These are phyloP conservation scores for Naganishia vaughanmartiniae DNA, from an alignment of 768 basidiomycete genomes.

Conservation along the genomic window DNA sequence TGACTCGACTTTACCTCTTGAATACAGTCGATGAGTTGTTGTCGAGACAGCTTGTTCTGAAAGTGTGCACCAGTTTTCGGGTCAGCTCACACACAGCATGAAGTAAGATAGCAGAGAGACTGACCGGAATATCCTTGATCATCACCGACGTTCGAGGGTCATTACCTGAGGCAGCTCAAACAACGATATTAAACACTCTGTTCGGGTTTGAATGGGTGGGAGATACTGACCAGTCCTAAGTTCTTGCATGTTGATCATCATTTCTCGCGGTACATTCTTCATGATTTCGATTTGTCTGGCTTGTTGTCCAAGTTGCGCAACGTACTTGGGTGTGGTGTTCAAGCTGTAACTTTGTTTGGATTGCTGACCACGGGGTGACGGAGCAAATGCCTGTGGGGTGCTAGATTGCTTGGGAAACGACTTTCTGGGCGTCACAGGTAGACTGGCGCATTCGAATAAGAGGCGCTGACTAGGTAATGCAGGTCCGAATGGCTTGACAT, in stretches of 20 bases:
- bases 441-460: background rate
- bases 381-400: background rate
- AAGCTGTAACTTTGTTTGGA: conserved; percentile 10
- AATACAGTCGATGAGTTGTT: conserved; percentile 47
- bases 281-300: conserved; percentile 20
- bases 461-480: background rate
- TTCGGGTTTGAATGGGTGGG: too few relatives aligned
- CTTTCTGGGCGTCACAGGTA: conserved; percentile 1
- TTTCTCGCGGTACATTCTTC: conserved; percentile 21
- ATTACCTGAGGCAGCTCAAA: background rate
- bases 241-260: conserved; percentile 4
- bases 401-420: background rate
- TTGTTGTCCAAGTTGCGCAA: background rate
- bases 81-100: background rate
- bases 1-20: conserved; percentile 38
- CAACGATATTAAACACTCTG: too few relatives aligned
- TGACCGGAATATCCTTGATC: conserved; percentile 51
- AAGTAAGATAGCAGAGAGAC: background rate
- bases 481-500: conserved; percentile 11
- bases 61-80: background rate
- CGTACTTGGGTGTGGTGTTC: conserved; percentile 8
- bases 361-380: background rate
- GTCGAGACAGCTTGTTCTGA: conserved; percentile 49
- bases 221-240: conserved; percentile 7
- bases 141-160: conserved; percentile 49